Evolutionary conservation across 116 monocot species (phyloP).

Genomic region (Iris pallida): DNA sequence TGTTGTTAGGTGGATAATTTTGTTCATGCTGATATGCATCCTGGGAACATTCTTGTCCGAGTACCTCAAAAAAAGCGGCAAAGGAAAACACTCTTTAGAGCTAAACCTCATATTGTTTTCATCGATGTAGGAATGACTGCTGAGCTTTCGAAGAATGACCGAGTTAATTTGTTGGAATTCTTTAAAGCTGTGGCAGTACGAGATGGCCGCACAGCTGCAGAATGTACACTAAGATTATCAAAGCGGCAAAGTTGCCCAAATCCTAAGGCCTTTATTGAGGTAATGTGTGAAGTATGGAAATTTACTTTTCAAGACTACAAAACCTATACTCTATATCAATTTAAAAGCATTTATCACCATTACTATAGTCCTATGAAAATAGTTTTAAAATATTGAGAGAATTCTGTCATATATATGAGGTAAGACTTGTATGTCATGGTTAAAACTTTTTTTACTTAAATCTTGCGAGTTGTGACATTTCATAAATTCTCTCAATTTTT

Average conservation of each 20-base stretch:
- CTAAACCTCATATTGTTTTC: slow-evolving; percentile 76
- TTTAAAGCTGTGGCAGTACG: slow-evolving; percentile 83
- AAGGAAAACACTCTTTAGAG: slow-evolving; percentile 49
- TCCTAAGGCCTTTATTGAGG: slow-evolving; percentile 74
- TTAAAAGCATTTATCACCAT: too few relatives aligned
- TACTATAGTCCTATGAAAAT: too few relatives aligned
- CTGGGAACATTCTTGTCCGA: slow-evolving; percentile 88
- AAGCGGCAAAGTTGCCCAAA: slow-evolving; percentile 71
- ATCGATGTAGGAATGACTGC: slow-evolving; percentile 96
- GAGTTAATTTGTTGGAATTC: slow-evolving; percentile 62
- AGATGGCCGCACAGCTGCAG: slow-evolving; percentile 86
- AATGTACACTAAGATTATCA: slow-evolving; percentile 69
- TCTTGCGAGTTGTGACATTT: too few relatives aligned
- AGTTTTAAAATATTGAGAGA: too few relatives aligned
- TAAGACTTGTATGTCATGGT: too few relatives aligned
- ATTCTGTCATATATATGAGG: too few relatives aligned
- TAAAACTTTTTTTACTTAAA: too few relatives aligned
- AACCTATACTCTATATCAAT: too few relatives aligned
- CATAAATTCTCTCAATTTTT: too few relatives aligned
- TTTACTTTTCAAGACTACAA: too few relatives aligned
- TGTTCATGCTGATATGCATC: slow-evolving; percentile 98
- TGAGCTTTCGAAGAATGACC: slow-evolving; percentile 71
- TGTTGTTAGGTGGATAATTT: slow-evolving; percentile 83
- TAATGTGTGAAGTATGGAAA: slow-evolving; percentile 12
- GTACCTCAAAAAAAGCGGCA: slow-evolving; percentile 27